Base-by-base conservation (phyloP, 345 rosid genomes). In the Populus alba region DNA sequence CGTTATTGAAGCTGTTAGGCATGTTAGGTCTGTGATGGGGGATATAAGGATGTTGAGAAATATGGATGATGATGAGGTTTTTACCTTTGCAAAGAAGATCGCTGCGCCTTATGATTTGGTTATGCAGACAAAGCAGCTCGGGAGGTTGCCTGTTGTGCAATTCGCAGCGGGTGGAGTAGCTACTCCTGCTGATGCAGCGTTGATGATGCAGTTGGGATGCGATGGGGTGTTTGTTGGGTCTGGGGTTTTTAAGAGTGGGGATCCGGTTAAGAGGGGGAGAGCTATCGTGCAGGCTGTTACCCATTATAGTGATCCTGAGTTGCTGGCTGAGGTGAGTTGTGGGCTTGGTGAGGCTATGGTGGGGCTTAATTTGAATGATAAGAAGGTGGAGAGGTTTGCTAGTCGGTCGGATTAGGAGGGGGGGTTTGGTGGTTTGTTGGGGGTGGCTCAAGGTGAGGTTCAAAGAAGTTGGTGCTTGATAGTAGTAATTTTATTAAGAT, bases 31-130 rank as follows among this genome's bases (percentile, higher is more conserved):
- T 33, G 97, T 93, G 80, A 89, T 89, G 90, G 95, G 94, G 1
- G 91, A 88, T 53, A 88, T 93, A 39, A 77, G 94, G 76, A 78
- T 81, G 9, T 69, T 93, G 68, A 77, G 86, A 73, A 89, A 81
- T 81, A 93, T 91, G 94, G 97, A 90, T 41, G 96, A 91, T 18
- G 97, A 90, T 37, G 97, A 91, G 85, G 92, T 91, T 11, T 91
- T 91, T 81, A 65, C 83, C 10, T 91, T 86, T 78, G 92, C 96
- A 0, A 93, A 91, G 81, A 90, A 88, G 69, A 87, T 81, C 66
- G 79, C 83, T 37, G 83, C 83, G 9, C 83, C 83, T 9, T 81
- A 81, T 20, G 83, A 81, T 43, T 66, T 81, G 77, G 83, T 81
- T 62, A 76, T 81, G 83, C 83, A 81, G 77, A 81, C 83, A 31